These are phyloP conservation scores for Colletotrichum nymphaeae DNA, from an alignment of 2,329 filamentous ascomycete genomes.

Conservation along the genomic window DNA sequence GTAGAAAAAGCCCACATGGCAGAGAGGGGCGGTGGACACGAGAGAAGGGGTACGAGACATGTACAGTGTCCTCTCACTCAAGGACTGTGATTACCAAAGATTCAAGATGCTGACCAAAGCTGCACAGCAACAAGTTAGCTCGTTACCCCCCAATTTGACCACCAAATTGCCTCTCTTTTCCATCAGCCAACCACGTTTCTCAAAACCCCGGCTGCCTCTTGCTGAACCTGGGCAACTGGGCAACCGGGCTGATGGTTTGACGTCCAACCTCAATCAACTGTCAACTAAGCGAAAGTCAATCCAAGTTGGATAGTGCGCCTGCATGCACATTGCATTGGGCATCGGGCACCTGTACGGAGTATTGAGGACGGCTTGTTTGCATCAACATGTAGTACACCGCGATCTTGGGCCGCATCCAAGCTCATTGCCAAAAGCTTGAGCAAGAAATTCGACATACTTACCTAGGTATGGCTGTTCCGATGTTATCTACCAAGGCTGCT, in stretches of 20 bases:
- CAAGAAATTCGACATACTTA: neutral
- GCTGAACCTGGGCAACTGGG: neutral
- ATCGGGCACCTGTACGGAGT: neutral
- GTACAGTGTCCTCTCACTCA: neutral
- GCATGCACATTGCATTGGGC: neutral
- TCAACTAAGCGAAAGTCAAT: slow-evolving; percentile 1
- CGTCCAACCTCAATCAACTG: neutral
- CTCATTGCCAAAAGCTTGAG: neutral
- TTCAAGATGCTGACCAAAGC: slow-evolving; percentile 21
- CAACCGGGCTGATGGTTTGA: neutral
- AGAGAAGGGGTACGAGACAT: slow-evolving; percentile 22
- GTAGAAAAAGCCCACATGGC: neutral
- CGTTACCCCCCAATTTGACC: neutral
- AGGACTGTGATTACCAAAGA: no score
- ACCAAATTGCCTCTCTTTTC: slow-evolving; percentile 13
- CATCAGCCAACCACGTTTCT: neutral
- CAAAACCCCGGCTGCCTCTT: neutral
- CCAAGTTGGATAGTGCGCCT: neutral
- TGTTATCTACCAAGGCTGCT: neutral
- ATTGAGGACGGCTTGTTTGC: neutral
- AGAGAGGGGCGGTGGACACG: slow-evolving; percentile 11
- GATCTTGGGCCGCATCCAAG: neutral
- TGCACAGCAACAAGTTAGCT: neutral
- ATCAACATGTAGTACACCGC: neutral
- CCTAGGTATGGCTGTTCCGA: neutral